Evolutionary conservation across 2,329 filamentous ascomycete species (phyloP).

Genomic region (Aureobasidium sp.): DNA sequence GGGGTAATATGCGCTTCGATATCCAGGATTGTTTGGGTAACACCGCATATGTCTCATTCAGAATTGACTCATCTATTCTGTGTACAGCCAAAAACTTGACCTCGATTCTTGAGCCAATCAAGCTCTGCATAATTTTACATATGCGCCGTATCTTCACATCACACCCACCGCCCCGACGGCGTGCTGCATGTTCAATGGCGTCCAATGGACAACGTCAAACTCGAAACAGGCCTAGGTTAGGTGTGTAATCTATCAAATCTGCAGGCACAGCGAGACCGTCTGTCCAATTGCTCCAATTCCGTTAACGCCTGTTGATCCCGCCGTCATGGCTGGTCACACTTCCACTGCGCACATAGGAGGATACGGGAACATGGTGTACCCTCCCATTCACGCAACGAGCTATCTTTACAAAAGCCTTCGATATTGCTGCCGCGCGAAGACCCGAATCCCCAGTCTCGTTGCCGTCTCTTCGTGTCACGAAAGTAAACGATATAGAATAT

Average conservation of each 20-base stretch:
- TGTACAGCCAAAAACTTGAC: background rate
- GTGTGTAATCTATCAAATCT: slow-evolving; percentile 12
- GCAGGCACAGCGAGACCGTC: background rate
- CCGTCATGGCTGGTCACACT: slow-evolving; percentile 9
- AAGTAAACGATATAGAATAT: background rate
- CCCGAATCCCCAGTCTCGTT: background rate
- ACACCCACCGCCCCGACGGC: background rate
- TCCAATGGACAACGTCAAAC: slow-evolving; percentile 6
- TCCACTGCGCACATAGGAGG: background rate
- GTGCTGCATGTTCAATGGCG: slow-evolving; percentile 1
- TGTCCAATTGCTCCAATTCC: slow-evolving; percentile 8
- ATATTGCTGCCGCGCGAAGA: slow-evolving; percentile 11
- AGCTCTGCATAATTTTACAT: background rate
- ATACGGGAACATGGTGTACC: slow-evolving; percentile 4
- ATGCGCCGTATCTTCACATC: slow-evolving; percentile 1
- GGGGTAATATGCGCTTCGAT: background rate
- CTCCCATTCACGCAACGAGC: background rate
- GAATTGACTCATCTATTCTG: background rate
- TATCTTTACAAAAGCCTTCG: slow-evolving; percentile 12
- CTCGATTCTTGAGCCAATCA: slow-evolving; percentile 8
- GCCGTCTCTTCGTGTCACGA: slow-evolving; percentile 5
- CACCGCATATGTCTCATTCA: slow-evolving; percentile 1
- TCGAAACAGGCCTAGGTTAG: background rate
- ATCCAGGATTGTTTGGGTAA: background rate
- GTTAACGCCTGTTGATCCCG: slow-evolving; percentile 11